These are phyloP conservation scores for Aspergillus calidoustus DNA, from an alignment of 2,329 filamentous ascomycete genomes.

Conservation along the genomic window DNA sequence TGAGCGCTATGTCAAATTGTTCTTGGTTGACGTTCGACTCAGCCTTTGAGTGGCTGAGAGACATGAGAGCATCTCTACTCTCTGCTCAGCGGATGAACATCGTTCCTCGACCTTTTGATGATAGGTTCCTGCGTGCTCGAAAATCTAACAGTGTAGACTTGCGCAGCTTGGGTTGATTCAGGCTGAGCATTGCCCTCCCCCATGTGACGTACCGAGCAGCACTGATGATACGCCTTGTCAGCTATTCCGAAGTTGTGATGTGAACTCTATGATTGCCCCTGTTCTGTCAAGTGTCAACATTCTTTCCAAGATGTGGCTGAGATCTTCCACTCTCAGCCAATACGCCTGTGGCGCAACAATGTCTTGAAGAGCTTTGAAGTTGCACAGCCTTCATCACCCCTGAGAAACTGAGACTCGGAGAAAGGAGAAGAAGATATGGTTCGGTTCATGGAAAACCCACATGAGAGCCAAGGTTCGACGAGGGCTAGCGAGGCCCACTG, in stretches of 20 bases:
- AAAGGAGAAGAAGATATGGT: background rate
- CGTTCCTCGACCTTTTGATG: background rate
- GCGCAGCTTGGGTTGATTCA: background rate
- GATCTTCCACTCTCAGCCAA: background rate
- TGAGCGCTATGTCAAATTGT: background rate
- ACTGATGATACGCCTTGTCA: background rate
- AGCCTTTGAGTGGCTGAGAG: background rate
- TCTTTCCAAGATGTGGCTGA: background rate
- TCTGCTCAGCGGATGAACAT: background rate
- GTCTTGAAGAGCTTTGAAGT: background rate
- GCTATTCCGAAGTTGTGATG: background rate
- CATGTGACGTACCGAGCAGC: background rate
- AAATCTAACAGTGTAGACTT: background rate
- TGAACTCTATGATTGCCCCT: background rate
- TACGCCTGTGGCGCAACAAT: slow-evolving; percentile 4
- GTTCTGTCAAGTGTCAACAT: no score
- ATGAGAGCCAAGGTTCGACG: slow-evolving; percentile 17
- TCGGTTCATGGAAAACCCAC: slow-evolving; percentile 8
- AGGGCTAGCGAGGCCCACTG: slow-evolving; percentile 17
- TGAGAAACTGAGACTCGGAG: background rate
- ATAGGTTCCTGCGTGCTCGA: background rate
- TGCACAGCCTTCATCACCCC: slow-evolving; percentile 1
- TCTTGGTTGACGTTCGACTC: no score
- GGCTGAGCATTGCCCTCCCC: background rate
- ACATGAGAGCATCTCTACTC: background rate